Base-by-base conservation (phyloP, 768 basidiomycete species). In the Steccherinum ochraceum region DNA sequence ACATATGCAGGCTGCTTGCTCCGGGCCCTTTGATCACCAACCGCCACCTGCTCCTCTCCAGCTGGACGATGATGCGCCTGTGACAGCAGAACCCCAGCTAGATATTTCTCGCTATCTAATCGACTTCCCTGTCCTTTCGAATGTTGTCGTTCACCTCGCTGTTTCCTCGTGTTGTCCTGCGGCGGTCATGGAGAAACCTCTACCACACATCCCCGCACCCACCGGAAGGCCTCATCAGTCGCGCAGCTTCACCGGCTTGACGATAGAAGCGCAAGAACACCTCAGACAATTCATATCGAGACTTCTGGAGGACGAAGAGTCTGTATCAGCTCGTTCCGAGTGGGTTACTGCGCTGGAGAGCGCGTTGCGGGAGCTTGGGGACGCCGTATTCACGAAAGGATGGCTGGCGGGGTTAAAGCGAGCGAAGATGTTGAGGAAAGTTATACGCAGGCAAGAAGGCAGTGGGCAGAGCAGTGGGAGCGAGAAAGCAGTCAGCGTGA, bases 401-500 rank as follows among this genome's bases (percentile, higher is more conserved):
- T 83, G 80, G 80, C 62, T 80, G 23, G 67, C 65, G 12, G 74
- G 72, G 7, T 58, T 78, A 43, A 73, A 65, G 61, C 65, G 68
- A 58, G 63, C 61, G 46, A 65, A 64, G 64, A 62, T 54, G 56
- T 58, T 54, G 51, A 56, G 51, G 50, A 58, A 24, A 45, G 54
- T 50, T 26, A 60, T n/a, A 4, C 24, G 20, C 13, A 43, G 25
- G 42, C 51, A 55, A 53, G 58, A 56, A 56, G 43, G 25, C 40
- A 19, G 30, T 16, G 30, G 16, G 30, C 7, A 16, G 20, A 18
- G 63, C 52, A 49, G 50, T 5, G 18, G n/a, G 10, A 43, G 41
- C 19, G 41, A n/a, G 16, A 23, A 43, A 18, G 7, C 41, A 10
- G 18, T 7, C 41, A 19, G 57, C 43, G 58, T 60, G 56, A 57